These are phyloP conservation scores for Cordyceps militaris DNA, from an alignment of 2,329 filamentous ascomycete species.

Conservation along the genomic window DNA sequence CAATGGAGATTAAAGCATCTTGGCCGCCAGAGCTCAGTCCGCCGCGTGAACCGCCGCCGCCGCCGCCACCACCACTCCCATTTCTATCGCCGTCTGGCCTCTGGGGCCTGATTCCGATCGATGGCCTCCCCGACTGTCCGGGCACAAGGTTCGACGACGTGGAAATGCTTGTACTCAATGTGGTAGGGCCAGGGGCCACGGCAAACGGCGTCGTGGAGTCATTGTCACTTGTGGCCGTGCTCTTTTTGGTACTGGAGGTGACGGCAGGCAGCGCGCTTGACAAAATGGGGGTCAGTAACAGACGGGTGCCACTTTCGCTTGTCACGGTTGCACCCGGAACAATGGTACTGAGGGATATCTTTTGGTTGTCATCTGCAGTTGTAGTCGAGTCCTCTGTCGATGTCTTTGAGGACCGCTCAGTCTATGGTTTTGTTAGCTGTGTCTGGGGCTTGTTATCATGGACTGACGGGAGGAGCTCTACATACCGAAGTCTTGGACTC, in stretches of 20 bases:
- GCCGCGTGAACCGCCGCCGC: neutral
- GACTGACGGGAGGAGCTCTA: neutral
- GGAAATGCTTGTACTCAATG: neutral
- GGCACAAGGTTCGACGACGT: neutral
- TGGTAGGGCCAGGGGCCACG: neutral
- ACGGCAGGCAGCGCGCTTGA: neutral
- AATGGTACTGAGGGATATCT: neutral
- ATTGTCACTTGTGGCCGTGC: neutral
- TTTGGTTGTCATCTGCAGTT: neutral
- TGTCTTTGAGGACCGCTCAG: neutral
- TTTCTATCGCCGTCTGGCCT: neutral
- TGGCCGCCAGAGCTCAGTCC: neutral
- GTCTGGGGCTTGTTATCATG: neutral
- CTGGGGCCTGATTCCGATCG: neutral
- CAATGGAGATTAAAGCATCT: constrained; percentile 1
- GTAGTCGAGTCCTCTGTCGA: neutral
- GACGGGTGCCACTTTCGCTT: neutral
- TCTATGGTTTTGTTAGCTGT: neutral
- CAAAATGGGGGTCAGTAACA: neutral
- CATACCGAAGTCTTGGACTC: neutral
- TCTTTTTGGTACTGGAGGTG: neutral
- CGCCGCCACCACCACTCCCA: neutral
- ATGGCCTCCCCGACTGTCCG: neutral
- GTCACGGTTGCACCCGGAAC: neutral
- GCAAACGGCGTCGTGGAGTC: neutral